These are phyloP conservation scores for Lagenidium giganteum DNA, from an alignment of 352 stramenopile species.

Conservation along the genomic window DNA sequence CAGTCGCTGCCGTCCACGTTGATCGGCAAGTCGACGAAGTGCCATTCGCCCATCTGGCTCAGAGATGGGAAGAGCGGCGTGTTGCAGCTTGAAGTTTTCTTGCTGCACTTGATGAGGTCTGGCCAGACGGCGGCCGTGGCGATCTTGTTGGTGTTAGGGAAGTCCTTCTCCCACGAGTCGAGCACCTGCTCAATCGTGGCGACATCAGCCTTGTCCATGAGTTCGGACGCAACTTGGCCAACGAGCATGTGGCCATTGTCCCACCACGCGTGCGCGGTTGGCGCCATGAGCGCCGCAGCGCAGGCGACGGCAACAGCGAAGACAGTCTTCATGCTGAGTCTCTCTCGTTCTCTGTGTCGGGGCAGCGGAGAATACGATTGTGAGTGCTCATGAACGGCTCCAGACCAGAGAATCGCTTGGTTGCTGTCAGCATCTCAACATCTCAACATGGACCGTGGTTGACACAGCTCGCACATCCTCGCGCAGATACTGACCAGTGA, in stretches of 20 bases:
- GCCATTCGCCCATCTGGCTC: slow-evolving; percentile 40
- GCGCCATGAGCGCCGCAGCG: slow-evolving; percentile 9
- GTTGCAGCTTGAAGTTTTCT: slow-evolving; percentile 25
- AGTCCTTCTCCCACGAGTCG: slow-evolving; percentile 38
- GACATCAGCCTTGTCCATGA: slow-evolving; percentile 37
- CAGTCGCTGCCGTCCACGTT: slow-evolving; percentile 40
- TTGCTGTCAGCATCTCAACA: no score
- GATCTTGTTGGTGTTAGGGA: slow-evolving; percentile 50
- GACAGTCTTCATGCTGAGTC: no score
- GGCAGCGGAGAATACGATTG: no score
- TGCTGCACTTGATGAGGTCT: slow-evolving; percentile 55
- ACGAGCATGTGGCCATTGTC: slow-evolving; percentile 68
- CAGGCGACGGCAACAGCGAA: slow-evolving; percentile 5
- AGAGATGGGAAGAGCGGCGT: slow-evolving; percentile 30
- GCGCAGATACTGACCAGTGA: no score
- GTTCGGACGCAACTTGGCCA: slow-evolving; percentile 41
- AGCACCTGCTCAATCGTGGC: slow-evolving; percentile 44
- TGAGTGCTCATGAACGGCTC: no score
- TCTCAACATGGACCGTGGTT: no score
- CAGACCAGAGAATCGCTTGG: no score
- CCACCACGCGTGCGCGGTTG: slow-evolving; percentile 35
- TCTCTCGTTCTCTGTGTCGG: no score
- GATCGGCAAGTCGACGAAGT: slow-evolving; percentile 54
- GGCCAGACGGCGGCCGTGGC: slow-evolving; percentile 44
- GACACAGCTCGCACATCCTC: no score